Percentiles rank a stretch among this genome's conserved stretches.
Conservation (phyloP, 2,329 filamentous ascomycete genomes). For the Phoma sp. region DNA sequence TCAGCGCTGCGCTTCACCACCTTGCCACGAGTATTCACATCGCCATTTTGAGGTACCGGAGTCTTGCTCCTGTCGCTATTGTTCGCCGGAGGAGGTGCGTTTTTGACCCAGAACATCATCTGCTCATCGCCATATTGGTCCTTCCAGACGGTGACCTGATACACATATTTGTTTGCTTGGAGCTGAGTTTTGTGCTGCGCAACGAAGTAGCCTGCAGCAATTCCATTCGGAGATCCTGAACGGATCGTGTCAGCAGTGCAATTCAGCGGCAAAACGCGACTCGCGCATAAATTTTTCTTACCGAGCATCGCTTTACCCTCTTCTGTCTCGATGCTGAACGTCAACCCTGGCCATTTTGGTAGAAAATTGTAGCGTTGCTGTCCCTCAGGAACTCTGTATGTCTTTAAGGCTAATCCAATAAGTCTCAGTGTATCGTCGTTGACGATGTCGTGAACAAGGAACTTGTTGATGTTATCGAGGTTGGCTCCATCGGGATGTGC, state of each 20-base stretch:
- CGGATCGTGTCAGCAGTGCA: neutral
- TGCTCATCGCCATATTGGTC: neutral
- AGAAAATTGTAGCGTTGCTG: neutral
- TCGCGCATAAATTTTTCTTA: neutral
- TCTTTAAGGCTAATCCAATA: neutral
- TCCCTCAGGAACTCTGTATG: neutral
- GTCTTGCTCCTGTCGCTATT: neutral
- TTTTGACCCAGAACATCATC: conserved; percentile 18
- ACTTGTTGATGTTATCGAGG: conserved; percentile 4
- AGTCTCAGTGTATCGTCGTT: conserved; percentile 1
- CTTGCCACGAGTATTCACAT: neutral
- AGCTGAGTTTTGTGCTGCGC: conserved; percentile 20
- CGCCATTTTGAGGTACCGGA: neutral
- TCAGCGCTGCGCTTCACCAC: conserved; percentile 1
- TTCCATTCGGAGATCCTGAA: conserved; percentile 1
- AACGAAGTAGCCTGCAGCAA: conserved; percentile 13
- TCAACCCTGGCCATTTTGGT: conserved; percentile 8
- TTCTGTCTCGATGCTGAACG: neutral
- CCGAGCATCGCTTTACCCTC: conserved; percentile 19
- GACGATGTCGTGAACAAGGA: conserved; percentile 3
- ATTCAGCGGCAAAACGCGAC: neutral
- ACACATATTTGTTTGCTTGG: conserved; percentile 12
- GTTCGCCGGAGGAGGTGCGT: conserved; percentile 1
- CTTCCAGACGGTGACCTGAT: conserved; percentile 18
- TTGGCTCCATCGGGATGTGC: neutral